A percentile compares a stretch with the other conserved stretches of the same genome.
Conservation (phyloP, 2,329 filamentous ascomycete genomes). For the Fusarium sp. region DNA sequence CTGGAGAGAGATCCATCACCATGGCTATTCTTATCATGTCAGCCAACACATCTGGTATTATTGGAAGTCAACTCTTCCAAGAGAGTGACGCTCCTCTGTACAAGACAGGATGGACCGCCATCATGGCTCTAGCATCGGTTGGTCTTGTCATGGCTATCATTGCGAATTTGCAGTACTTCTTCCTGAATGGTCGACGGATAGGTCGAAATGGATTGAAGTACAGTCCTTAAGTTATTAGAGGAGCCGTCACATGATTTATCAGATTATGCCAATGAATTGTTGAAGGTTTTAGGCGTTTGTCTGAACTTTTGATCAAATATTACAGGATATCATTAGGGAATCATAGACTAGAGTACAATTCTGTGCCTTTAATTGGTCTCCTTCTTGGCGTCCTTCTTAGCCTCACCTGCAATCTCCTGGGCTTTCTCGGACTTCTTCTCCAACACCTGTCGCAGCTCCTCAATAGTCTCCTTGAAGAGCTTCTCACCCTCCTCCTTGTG, state of each 20-base stretch:
- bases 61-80: slow-evolving; percentile 50
- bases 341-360: slow-evolving; percentile 22
- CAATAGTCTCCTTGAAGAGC: slow-evolving; percentile 75
- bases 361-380: slow-evolving; percentile 53
- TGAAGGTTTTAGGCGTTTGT: background rate
- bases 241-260: background rate
- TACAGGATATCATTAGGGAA: slow-evolving; percentile 23
- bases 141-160: slow-evolving; percentile 36
- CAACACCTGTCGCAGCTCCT: slow-evolving; percentile 74
- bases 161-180: slow-evolving; percentile 51
- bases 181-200: slow-evolving; percentile 53
- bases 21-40: slow-evolving; percentile 53
- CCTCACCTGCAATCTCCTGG: slow-evolving; percentile 69
- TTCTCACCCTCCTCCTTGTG: slow-evolving; percentile 77
- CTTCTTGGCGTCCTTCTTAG: slow-evolving; percentile 63
- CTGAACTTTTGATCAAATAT: slow-evolving; percentile 26
- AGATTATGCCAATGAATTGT: background rate
- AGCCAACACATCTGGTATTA: slow-evolving; percentile 49
- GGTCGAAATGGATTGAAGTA: slow-evolving; percentile 28
- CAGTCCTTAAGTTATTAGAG: slow-evolving; percentile 8
- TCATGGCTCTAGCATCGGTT: slow-evolving; percentile 44
- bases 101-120: slow-evolving; percentile 46
- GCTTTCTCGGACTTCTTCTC: slow-evolving; percentile 69
- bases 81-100: slow-evolving; percentile 49
- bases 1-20: slow-evolving; percentile 49